Base-by-base conservation (phyloP, 495 filamentous ascomycete genomes). In the Penicillium diatomitis region DNA sequence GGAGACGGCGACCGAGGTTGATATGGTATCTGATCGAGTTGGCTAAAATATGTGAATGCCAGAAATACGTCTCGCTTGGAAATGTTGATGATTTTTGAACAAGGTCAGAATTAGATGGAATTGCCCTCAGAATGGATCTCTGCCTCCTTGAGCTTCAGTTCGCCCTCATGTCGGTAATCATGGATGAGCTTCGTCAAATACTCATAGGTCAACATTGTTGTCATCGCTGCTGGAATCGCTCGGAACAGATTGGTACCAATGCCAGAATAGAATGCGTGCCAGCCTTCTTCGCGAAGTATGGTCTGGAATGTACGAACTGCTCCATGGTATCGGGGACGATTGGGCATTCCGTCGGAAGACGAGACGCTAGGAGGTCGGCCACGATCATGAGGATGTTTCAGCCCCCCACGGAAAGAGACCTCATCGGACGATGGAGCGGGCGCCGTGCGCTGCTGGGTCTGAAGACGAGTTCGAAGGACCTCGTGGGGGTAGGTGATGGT, bases 161-260 rank as follows among this genome's bases (percentile, higher is more conserved):
- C 50, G 36, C 75, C 79, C 45, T 80, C 74, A 41, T 71, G 69
- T 56, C 77, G 75, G 33, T 80, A 51, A 12, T 58, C 63, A 35
- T 65, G 64, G 44, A 82, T 72, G 20, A 65, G 50, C 52, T 80
- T 81, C 70, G 88, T 87, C 41, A 87, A 69, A 61, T 83, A 88
- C 70, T 99, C 92, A 64, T 95, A 99, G 12, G 92, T 97, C 57
- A 99, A 77, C 81, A 99, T 89, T 5, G 92, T 97, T 34, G 95
- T 96, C 61, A 94, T 94, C 20, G 91, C 90, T 32, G 91, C 88
- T 27, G 92, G 92, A 12, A 99, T 83, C 10, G 92, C 94, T 44
- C 92, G 80, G 74, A 96, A 86, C 76, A 99, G 85, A 67, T 99
- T 99, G 33, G 90, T 95, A 34, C 92, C 94, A 79, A 99, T 94